Base-by-base conservation (phyloP, 2,329 filamentous ascomycete species). In the Colletotrichum sp. region DNA sequence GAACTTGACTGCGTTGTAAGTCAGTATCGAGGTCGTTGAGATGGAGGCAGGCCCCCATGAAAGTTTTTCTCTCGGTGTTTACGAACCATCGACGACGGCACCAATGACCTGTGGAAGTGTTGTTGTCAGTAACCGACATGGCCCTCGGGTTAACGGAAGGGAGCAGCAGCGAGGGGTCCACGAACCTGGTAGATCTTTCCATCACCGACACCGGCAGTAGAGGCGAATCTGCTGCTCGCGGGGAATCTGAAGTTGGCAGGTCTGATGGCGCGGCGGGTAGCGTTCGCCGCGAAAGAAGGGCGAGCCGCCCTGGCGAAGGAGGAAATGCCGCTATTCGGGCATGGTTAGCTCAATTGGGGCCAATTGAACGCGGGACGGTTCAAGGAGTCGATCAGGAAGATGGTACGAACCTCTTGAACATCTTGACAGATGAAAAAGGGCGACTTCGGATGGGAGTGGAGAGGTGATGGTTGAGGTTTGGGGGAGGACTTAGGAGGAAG, bases 71-170 rank as follows among this genome's bases (percentile, higher is more conserved):
- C 76, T 71, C 76, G 49, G 69, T 77, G 72, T 77, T 77, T 83
- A 91, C 95, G 90, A 91, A 98, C 95, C 96, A 90, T 99, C 97
- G 84, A 99, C 97, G 87, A 99, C 96, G 90, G 97, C 96, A 95
- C 97, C 96, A 90, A 98, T 98, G 88, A 98, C 96, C 90, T 96
- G 89, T 86, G 85, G 93, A 90, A 88, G 91, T 93, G 85, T 93
- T 93, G 86, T 80, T 78, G 82, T 87, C 83, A 87, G 83, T 77
- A 59, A 71, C 79, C 71, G 55, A 60, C 36, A 34, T 66, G 28
- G 34, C 67, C 57, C 55, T 78, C 69, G 69, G 57, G 62, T 49
- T 39, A 70, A 57, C 39, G 63, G 55, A 72, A 69, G 62, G 55
- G 57, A 36, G 70, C 21, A 18, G 64, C 21, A 13, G 18, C 15